Conservation (phyloP, 2,329 filamentous ascomycete genomes). For the Paecilomyces sp. region DNA sequence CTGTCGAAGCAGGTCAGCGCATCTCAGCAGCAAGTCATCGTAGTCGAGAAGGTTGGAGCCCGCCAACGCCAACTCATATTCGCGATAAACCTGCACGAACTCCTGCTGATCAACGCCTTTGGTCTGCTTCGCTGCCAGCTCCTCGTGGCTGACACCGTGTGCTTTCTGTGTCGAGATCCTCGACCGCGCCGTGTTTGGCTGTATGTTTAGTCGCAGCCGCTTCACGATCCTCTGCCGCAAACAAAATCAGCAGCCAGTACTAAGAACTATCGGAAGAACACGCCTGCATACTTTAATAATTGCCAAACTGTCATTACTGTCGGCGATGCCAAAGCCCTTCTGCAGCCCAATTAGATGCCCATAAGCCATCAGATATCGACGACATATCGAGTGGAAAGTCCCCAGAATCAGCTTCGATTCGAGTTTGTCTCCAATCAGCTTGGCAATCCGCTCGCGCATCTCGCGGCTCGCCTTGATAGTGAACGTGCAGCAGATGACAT, state of each 20-base stretch:
- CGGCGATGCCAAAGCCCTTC: conserved; percentile 84
- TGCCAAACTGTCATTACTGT: conserved; percentile 69
- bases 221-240: conserved; percentile 62
- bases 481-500: conserved; percentile 93
- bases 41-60: conserved; percentile 84
- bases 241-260: conserved; percentile 6
- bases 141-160: conserved; percentile 43
- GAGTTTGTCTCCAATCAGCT: conserved; percentile 67
- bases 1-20: conserved; percentile 66
- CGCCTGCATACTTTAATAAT: conserved; percentile 54
- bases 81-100: conserved; percentile 59
- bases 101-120: conserved; percentile 50
- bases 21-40: conserved; percentile 81
- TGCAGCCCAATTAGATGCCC: conserved; percentile 75
- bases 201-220: conserved; percentile 59
- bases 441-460: conserved; percentile 83
- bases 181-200: conserved; percentile 61
- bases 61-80: conserved; percentile 70
- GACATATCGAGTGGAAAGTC: conserved; percentile 90
- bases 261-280: not conserved
- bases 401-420: conserved; percentile 76
- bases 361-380: conserved; percentile 76
- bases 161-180: conserved; percentile 65
- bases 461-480: conserved; percentile 91
- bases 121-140: conserved; percentile 31